These are phyloP conservation scores for Rosa hybrid DNA, from an alignment of 331 rosid species.

Conservation along the genomic window DNA sequence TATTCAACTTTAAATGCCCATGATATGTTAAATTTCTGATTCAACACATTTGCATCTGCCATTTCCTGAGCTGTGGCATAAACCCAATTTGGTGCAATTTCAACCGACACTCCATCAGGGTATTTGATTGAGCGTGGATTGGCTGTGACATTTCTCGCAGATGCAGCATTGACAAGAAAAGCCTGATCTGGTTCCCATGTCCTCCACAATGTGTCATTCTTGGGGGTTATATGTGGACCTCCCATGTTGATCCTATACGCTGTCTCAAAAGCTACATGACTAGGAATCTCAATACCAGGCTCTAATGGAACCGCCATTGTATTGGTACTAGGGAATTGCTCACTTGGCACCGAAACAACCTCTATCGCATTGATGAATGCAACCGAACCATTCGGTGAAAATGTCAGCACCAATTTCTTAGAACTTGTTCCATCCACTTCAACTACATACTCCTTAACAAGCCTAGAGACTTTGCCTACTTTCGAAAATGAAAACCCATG, in stretches of 20 bases:
- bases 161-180: conserved; percentile 33
- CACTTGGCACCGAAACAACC: conserved; percentile 36
- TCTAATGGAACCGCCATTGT: conserved; percentile 33
- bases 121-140: conserved; percentile 33
- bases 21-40: conserved; percentile 44
- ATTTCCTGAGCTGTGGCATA: conserved; percentile 49
- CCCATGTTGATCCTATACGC: conserved; percentile 50
- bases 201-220: conserved; percentile 40
- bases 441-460: conserved; percentile 34
- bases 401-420: conserved; percentile 25
- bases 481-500: conserved; percentile 35
- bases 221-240: conserved; percentile 36
- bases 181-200: conserved; percentile 45
- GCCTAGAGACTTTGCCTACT: neutral
- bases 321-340: conserved; percentile 21
- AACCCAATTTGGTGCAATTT: conserved; percentile 48
- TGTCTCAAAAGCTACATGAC: conserved; percentile 37
- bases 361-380: conserved; percentile 53
- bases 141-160: conserved; percentile 27
- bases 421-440: conserved; percentile 29
- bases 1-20: conserved; percentile 44
- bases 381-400: conserved; percentile 46
- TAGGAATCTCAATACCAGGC: conserved; percentile 19
- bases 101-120: conserved; percentile 33
- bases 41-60: conserved; percentile 41